phyloP scores from a whole-genome alignment of 169 alveolate genomes.

The Plasmodium cynomolgi region DNA sequence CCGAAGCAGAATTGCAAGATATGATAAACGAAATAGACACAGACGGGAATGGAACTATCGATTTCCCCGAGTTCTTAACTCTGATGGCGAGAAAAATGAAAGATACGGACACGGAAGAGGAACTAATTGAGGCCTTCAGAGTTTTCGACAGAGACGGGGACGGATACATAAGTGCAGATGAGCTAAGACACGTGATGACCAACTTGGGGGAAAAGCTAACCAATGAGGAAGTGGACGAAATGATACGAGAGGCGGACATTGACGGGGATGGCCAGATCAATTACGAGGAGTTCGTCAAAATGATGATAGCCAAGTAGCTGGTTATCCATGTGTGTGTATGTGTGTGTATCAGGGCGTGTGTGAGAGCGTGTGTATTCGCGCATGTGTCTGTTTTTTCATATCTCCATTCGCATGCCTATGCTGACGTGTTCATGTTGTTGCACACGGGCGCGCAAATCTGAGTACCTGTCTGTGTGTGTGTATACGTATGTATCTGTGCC shows the following conservation, averaged over 20 bases:
- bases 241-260: conserved; percentile 99
- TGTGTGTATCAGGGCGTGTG: neutral
- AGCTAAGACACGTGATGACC: conserved; percentile 99
- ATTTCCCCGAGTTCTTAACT: conserved; percentile 98
- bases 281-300: conserved; percentile 98
- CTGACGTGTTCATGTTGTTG: neutral
- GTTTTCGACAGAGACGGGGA: conserved; percentile 98
- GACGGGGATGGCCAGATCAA: conserved; percentile 99
- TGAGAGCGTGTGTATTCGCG: neutral
- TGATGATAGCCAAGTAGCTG: conserved; percentile 96
- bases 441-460: conserved; percentile 1
- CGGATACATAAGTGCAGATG: conserved; percentile 98
- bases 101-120: conserved; percentile 99
- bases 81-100: conserved; percentile 99
- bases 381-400: neutral
- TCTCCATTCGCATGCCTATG: neutral
- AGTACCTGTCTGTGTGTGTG: neutral
- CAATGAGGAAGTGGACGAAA: conserved; percentile 99
- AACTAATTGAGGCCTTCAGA: conserved; percentile 98
- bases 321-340: neutral
- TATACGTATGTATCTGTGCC: neutral
- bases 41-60: conserved; percentile 95
- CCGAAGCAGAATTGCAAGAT: conserved; percentile 97
- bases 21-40: conserved; percentile 96
- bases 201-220: conserved; percentile 98